A percentile compares a stretch with the other conserved stretches of the same genome.
phyloP scores from a whole-genome alignment of 208 protist genomes.

The Lotmaria passim region DNA sequence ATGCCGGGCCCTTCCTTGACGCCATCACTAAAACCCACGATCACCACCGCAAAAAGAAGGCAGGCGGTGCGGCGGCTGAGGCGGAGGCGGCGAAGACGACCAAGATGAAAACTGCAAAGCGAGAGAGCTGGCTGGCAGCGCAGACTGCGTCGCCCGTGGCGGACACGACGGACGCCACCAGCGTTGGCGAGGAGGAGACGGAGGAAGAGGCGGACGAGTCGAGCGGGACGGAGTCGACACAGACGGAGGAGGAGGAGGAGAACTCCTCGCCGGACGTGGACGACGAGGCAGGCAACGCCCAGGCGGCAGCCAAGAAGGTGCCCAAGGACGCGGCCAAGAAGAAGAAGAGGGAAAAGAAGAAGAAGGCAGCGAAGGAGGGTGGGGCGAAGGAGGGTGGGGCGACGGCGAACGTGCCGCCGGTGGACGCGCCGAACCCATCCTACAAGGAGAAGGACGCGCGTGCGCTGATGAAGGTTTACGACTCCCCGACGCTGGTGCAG shows the following conservation, averaged over 20 bases:
- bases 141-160: neutral
- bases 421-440: conserved; percentile 21
- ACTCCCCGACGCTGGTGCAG: conserved; percentile 82
- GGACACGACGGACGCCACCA: conserved; percentile 3
- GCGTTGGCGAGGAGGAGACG: conserved; percentile 11
- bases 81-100: neutral
- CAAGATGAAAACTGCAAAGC: conserved; percentile 9
- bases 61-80: neutral
- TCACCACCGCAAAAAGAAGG: conserved; percentile 17
- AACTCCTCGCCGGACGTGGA: conserved; percentile 13
- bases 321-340: conserved; percentile 16
- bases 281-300: neutral
- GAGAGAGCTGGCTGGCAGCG: neutral
- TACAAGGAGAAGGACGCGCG: conserved; percentile 50
- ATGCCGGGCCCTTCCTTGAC: neutral
- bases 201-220: conserved; percentile 24
- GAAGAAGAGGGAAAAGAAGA: conserved; percentile 10
- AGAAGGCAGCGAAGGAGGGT: neutral
- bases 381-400: neutral
- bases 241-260: conserved; percentile 23
- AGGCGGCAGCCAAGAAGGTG: neutral
- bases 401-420: conserved; percentile 10
- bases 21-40: neutral
- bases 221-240: conserved; percentile 19
- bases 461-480: conserved; percentile 89